phyloP scores from a whole-genome alignment of 768 basidiomycete genomes.

The Russula ochroleuca region DNA sequence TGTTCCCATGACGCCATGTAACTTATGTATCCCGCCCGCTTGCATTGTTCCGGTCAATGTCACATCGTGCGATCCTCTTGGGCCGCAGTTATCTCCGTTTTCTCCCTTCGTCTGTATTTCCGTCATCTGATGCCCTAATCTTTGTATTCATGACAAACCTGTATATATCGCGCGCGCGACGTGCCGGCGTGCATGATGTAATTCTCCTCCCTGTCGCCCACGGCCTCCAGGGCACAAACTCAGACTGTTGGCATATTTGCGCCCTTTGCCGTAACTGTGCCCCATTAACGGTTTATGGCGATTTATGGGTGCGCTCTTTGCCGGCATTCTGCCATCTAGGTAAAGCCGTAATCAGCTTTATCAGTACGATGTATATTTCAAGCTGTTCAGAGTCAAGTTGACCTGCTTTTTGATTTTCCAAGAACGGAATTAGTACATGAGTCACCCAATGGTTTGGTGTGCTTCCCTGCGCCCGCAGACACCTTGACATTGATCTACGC shows the following conservation, averaged over 20 bases:
- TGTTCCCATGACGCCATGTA: conserved; percentile 10
- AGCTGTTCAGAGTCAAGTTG: background rate
- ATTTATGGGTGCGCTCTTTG: background rate
- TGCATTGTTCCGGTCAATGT: background rate
- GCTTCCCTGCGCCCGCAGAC: background rate
- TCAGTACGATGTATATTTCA: background rate
- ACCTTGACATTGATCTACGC: background rate
- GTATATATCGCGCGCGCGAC: background rate
- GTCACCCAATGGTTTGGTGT: conserved; percentile 7
- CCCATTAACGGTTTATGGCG: background rate
- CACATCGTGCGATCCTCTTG: background rate
- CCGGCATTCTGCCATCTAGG: conserved; percentile 12
- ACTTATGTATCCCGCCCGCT: background rate
- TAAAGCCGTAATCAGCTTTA: background rate
- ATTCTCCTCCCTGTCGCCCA: conserved; percentile 9
- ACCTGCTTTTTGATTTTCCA: background rate
- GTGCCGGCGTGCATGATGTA: conserved; percentile 10
- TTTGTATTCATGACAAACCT: conserved; percentile 6
- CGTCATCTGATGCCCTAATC: conserved; percentile 16
- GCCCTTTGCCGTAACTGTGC: conserved; percentile 13
- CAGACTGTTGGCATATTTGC: conserved; percentile 6
- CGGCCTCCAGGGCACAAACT: conserved; percentile 6
- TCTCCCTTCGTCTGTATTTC: conserved; percentile 9
- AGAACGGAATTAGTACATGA: conserved; percentile 1
- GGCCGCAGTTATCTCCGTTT: conserved; percentile 8